Base-by-base conservation (phyloP, 1,284 basidiomycete genomes). In the Ustilago curta region DNA sequence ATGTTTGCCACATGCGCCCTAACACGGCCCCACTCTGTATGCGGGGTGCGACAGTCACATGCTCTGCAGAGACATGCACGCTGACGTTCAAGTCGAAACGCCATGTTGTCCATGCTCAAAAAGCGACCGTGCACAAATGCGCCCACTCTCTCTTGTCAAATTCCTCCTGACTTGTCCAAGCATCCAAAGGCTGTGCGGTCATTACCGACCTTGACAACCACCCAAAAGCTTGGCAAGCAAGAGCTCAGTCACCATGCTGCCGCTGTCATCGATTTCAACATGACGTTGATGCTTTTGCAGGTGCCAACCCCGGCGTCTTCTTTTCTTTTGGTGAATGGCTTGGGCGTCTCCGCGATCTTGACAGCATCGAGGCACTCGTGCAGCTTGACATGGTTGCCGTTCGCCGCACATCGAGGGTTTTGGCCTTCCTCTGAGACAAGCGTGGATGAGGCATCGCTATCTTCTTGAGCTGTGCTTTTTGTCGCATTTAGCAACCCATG, bases 41-140 rank as follows among this genome's bases (percentile, higher is more conserved):
- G 35, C 35, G 35, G 35, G 11, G 35, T 16, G 35, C 16, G 35
- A 37, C 35, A 37, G 35, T 37, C 35, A 37, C 35, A 37, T 37
- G 35, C 27, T 37, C 35, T 37, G 35, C 35, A 21, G n/a, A 18
- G n/a, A n/a, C n/a, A 45, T 40, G 66, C 66, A 69, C 59, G 66
- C 56, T 69, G 66, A 69, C 66, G 66, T 69, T 59, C 19, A 25
- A 51, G 21, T 53, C 40, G 59, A 53, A 44, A 57, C 48, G 64
- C 53, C 48, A 8, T 60, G 29, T 16, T 7, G 7, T 11, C 44
- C n/a, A n/a, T n/a, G n/a, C n/a, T n/a, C n/a, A n/a, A 45, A 25
- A 54, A 54, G n/a, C 6, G 48, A 9, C 48, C 29, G 32, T 40
- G 50, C n/a, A n/a, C n/a, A n/a, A n/a, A n/a, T n/a, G n/a, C n/a